phyloP scores from a whole-genome alignment of 2,329 filamentous ascomycete genomes.

The Cladophialophora yegresii region DNA sequence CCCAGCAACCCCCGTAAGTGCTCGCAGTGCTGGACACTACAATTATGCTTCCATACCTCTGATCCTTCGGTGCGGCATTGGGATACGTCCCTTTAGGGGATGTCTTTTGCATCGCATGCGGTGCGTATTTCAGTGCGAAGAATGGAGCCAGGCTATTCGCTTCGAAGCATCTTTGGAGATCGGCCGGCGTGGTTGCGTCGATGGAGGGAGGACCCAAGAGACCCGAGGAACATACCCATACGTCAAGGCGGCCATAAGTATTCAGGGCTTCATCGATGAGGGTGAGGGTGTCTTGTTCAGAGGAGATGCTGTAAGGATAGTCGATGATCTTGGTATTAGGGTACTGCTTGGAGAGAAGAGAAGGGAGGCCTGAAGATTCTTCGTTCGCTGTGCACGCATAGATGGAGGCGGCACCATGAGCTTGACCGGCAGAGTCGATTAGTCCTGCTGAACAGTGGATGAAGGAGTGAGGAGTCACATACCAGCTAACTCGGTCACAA shows the following conservation, averaged over 20 bases:
- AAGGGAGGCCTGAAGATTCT: conserved; percentile 28
- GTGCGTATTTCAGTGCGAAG: conserved; percentile 66
- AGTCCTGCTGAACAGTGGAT: background rate
- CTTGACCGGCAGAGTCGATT: conserved; percentile 41
- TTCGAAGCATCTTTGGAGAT: conserved; percentile 61
- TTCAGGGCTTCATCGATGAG: conserved; percentile 66
- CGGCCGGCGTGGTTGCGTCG: conserved; percentile 57
- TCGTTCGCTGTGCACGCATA: conserved; percentile 45
- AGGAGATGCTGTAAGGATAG: conserved; percentile 61
- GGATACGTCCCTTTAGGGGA: conserved; percentile 57
- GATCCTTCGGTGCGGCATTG: conserved; percentile 63
- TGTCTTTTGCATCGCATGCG: conserved; percentile 64
- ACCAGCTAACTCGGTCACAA: conserved; percentile 61
- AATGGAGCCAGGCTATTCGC: conserved; percentile 64
- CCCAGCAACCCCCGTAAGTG: conserved; percentile 62
- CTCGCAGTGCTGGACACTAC: conserved; percentile 62
- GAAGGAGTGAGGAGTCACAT: background rate
- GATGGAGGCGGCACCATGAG: conserved; percentile 65
- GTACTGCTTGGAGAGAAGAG: conserved; percentile 45
- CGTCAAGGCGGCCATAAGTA: conserved; percentile 60
- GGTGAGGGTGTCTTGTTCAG: conserved; percentile 61
- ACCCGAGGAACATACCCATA: conserved; percentile 62
- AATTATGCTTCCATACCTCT: conserved; percentile 63
- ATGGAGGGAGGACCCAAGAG: conserved; percentile 61
- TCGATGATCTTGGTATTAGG: conserved; percentile 63